These are phyloP conservation scores for Toxoplasma gondii DNA, from an alignment of 169 alveolate genomes.

Conservation along the genomic window DNA sequence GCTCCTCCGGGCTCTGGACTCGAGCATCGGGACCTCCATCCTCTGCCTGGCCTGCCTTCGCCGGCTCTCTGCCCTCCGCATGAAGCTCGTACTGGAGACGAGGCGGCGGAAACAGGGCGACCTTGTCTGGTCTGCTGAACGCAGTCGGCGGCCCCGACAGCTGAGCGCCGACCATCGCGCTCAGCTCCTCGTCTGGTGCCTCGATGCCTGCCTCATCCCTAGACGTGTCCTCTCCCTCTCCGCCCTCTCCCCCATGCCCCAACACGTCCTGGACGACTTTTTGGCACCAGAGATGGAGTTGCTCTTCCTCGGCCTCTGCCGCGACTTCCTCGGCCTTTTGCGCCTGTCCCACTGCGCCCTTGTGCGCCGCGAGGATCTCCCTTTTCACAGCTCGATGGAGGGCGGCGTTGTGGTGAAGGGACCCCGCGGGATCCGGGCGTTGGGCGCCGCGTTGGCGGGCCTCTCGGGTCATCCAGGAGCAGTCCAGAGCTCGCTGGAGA, in stretches of 20 bases:
- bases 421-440: background rate
- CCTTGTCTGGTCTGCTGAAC: background rate
- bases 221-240: background rate
- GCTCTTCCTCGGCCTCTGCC: background rate
- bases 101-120: constrained; percentile 1
- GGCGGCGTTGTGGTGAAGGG: background rate
- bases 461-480: background rate
- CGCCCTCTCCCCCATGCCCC: background rate
- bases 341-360: background rate
- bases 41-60: background rate
- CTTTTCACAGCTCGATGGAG: background rate
- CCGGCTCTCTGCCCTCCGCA: background rate
- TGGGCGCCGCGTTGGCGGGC: background rate
- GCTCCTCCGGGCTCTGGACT: background rate
- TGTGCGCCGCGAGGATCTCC: background rate
- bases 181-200: background rate
- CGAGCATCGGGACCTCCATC: background rate
- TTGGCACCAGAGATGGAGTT: background rate
- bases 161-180: background rate
- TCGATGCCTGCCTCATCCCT: background rate
- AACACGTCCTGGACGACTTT: background rate
- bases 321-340: background rate
- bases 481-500: background rate
- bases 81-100: background rate
- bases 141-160: background rate